Base-by-base conservation (phyloP, 257 asterid genomes). In the Asclepias syriaca region DNA sequence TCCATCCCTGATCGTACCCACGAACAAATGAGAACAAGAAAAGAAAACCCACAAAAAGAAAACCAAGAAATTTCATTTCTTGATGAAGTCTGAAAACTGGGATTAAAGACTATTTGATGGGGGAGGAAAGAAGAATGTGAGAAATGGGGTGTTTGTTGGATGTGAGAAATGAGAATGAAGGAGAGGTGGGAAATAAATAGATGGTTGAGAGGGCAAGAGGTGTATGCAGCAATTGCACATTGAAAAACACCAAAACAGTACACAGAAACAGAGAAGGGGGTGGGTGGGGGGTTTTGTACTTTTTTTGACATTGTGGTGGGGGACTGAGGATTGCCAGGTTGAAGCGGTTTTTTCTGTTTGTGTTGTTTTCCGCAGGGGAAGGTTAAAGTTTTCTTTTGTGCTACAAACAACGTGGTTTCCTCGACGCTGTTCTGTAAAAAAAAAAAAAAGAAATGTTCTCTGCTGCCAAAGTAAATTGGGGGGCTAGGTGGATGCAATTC, bases 1-100 rank as follows among this genome's bases (percentile, higher is more conserved):
- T 79, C 95, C 89, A 88, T n/a, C 90, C 95, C 15, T 56, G 77
- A 3, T 72, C 84, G 56, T 43, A 13, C 39, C 81, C 81, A 10
- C 71, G 75, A 46, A 67, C 87, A 56, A 71, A 21, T 55, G 74
- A 71, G 71, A 78, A 58, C 22, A 76, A 40, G 32, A 72, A 80
- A 59, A 81, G 70, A 29, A 22, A 72, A 50, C 71, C 65, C 32
- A 72, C 60, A 16, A 68, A 5, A 65, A 72, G 34, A 21, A 75
- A 43, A 24, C 60, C 66, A 54, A 72, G 56, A 76, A 69, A 3
- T 22, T 72, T 65, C 83, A 80, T 80, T 37, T 71, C n/a, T 5
- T 29, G 12, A 6, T 29, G 12, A 2, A n/a, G 32, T 34, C 43
- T 37, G 14, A 65, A 49, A 49, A 43, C 53, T 65, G 3, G 18